Evolutionary conservation across 192 early-diverging fungal genomes (phyloP).

Genomic region (Entomortierella parvispora): DNA sequence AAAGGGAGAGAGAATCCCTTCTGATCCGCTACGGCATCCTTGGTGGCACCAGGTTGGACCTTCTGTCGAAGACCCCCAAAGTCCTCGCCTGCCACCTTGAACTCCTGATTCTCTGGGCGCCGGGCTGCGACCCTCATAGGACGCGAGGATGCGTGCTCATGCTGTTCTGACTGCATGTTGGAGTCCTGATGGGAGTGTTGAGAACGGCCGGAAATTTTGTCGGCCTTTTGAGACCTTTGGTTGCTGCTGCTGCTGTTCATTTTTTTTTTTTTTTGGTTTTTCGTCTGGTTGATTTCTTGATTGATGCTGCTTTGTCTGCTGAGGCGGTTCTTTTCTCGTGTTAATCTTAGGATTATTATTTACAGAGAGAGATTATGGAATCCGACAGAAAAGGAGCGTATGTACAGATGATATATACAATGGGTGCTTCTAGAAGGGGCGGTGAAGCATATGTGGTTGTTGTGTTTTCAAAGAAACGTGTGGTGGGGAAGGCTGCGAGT

Average conservation of each 20-base stretch:
- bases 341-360: no score
- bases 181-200: constrained; percentile 11
- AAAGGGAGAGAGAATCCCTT: constrained; percentile 10
- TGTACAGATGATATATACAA: no score
- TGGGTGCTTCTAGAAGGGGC: no score
- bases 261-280: no score
- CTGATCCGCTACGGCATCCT: neutral
- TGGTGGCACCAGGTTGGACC: neutral
- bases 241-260: constrained; percentile 9
- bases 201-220: neutral
- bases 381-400: no score
- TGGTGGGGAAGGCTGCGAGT: no score
- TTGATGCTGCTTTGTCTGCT: no score
- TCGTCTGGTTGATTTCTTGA: neutral
- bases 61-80: constrained; percentile 21
- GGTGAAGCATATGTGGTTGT: no score
- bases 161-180: constrained; percentile 21
- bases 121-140: constrained; percentile 12
- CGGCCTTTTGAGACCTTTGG: constrained; percentile 1
- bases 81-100: constrained; percentile 17
- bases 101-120: constrained; percentile 26
- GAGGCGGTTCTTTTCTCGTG: no score
- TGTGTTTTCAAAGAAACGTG: no score
- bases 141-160: neutral
- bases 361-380: no score